Percentiles rank a stretch among this genome's conserved stretches.
These are phyloP conservation scores for Tylopilus vinaceipallidus DNA, from an alignment of 768 basidiomycete species.

Conservation along the genomic window DNA sequence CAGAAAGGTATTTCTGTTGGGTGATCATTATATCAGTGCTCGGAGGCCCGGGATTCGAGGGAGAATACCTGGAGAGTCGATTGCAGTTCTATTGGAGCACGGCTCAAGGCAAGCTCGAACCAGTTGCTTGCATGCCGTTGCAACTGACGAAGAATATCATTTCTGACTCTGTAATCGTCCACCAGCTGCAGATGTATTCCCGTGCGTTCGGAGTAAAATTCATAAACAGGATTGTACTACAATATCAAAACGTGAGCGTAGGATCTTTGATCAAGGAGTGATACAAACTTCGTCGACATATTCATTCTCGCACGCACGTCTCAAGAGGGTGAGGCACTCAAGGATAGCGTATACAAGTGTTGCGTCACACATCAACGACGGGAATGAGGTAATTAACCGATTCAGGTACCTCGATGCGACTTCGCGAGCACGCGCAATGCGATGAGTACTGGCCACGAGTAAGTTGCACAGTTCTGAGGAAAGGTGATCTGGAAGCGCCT, in stretches of 20 bases:
- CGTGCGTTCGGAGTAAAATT: slow-evolving; percentile 76
- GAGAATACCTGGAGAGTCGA: slow-evolving; percentile 79
- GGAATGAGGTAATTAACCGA: slow-evolving; percentile 85
- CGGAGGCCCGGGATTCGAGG: neutral
- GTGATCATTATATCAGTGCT: neutral
- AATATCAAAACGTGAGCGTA: slow-evolving; percentile 1
- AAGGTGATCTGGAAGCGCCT: slow-evolving; percentile 67
- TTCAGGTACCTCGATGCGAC: slow-evolving; percentile 82
- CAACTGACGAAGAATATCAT: slow-evolving; percentile 76
- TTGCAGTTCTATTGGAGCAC: slow-evolving; percentile 90
- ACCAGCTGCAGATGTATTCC: slow-evolving; percentile 76
- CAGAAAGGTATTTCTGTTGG: slow-evolving; percentile 80
- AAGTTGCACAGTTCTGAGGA: slow-evolving; percentile 74
- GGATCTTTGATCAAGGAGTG: neutral
- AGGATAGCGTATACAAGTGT: slow-evolving; percentile 85
- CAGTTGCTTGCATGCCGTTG: slow-evolving; percentile 74
- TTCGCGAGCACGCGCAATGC: slow-evolving; percentile 76
- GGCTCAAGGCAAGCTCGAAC: slow-evolving; percentile 83
- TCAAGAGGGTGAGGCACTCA: slow-evolving; percentile 86
- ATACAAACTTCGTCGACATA: slow-evolving; percentile 78
- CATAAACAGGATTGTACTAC: slow-evolving; percentile 86
- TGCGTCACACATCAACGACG: slow-evolving; percentile 90
- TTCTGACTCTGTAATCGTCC: slow-evolving; percentile 82
- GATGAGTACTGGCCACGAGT: slow-evolving; percentile 77
- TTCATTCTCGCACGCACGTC: slow-evolving; percentile 87